A percentile compares a stretch with the other conserved stretches of the same genome.
These are phyloP conservation scores for Tetrapisispora namnaoensis DNA, from an alignment of 805 yeast species.

Conservation along the genomic window DNA sequence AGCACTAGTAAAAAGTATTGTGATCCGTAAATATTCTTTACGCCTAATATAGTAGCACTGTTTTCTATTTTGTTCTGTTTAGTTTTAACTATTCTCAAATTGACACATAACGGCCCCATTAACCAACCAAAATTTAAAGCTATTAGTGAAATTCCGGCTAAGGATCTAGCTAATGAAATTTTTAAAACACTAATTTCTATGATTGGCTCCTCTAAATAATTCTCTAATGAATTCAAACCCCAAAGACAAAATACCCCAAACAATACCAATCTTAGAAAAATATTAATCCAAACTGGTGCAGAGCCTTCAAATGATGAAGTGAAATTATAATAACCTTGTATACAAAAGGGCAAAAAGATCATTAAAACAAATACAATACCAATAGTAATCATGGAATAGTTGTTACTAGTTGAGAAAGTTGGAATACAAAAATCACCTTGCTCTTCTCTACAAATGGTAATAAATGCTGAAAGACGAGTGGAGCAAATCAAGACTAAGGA, in stretches of 20 bases:
- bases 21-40: conserved; percentile 81
- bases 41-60: conserved; percentile 65
- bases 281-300: conserved; percentile 70
- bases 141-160: conserved; percentile 61
- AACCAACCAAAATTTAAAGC: conserved; percentile 84
- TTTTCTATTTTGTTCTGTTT: conserved; percentile 30
- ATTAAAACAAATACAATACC: conserved; percentile 38
- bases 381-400: conserved; percentile 53
- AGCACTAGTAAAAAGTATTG: conserved; percentile 67
- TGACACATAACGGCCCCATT: conserved; percentile 75
- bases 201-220: conserved; percentile 27
- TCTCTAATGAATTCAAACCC: conserved; percentile 68
- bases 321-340: conserved; percentile 61
- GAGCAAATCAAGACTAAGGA: conserved; percentile 55
- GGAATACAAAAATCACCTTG: conserved; percentile 69
- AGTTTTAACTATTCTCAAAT: conserved; percentile 33
- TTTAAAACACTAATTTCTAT: conserved; percentile 35
- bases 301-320: conserved; percentile 76
- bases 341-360: conserved; percentile 55
- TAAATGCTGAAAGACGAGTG: conserved; percentile 55
- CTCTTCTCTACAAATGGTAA: conserved; percentile 88
- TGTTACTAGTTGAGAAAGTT: conserved; percentile 48
- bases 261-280: conserved; percentile 42
- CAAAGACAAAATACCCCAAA: conserved; percentile 60
- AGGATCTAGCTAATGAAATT: conserved; percentile 62